A percentile compares a stretch with the other conserved stretches of the same genome.
Conservation (phyloP, 78 protist genomes). For the Dictyostelium intermedium region DNA sequence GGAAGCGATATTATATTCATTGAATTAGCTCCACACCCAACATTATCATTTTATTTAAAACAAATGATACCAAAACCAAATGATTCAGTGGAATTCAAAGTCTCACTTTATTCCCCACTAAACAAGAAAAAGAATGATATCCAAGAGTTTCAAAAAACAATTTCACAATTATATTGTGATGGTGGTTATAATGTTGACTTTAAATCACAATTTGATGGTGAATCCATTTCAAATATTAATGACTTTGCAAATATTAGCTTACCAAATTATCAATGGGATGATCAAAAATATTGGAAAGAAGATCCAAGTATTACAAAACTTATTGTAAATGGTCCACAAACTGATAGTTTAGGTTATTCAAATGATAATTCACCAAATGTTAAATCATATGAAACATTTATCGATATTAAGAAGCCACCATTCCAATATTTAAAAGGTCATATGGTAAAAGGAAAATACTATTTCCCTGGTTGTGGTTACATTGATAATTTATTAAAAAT, state of each 20-base stretch:
- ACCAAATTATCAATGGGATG: conserved; percentile 70
- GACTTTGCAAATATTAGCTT: not conserved
- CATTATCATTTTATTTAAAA: not conserved
- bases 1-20: not conserved
- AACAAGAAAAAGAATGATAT: conserved; percentile 15
- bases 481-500: not conserved
- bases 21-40: conserved; percentile 69
- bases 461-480: conserved; percentile 15
- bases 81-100: not conserved
- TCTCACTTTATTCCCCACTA: not conserved
- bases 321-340: conserved; percentile 6
- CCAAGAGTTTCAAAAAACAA: not conserved
- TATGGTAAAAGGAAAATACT: not conserved
- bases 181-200: not conserved
- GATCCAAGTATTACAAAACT: not conserved
- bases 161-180: not conserved
- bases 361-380: not conserved
- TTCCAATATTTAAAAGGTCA: conserved; percentile 35
- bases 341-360: not conserved
- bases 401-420: not conserved
- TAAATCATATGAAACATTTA: conserved; percentile 21
- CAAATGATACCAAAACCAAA: not conserved
- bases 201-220: not conserved
- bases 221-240: not conserved
- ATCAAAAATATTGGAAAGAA: conserved; percentile 38